These are phyloP conservation scores for Nitzschia sp. DNA, from an alignment of 108 stramenopile genomes.

Conservation along the genomic window DNA sequence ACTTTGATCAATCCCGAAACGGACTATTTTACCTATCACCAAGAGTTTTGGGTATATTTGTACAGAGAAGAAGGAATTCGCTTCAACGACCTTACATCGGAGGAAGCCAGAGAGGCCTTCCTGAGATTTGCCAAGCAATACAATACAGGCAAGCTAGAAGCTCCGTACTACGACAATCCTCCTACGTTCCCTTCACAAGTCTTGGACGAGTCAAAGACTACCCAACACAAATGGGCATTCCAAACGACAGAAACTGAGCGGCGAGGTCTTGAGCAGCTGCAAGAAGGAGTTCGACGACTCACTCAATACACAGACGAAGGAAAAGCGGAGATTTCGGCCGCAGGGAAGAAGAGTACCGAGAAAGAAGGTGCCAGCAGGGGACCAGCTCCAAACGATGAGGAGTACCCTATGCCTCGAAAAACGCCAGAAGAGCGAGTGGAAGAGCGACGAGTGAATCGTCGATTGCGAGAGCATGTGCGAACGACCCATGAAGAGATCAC, in stretches of 20 bases:
- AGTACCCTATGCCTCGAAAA: slow-evolving; percentile 7
- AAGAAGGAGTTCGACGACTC: slow-evolving; percentile 69
- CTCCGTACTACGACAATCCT: slow-evolving; percentile 50
- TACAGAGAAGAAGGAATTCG: slow-evolving; percentile 62
- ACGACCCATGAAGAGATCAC: slow-evolving; percentile 54
- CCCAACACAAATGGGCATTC: slow-evolving; percentile 77
- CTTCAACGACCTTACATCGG: slow-evolving; percentile 73
- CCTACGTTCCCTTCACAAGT: slow-evolving; percentile 52
- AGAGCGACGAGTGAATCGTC: slow-evolving; percentile 46
- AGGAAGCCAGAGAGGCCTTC: slow-evolving; percentile 65
- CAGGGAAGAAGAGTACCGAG: background rate
- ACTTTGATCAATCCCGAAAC: slow-evolving; percentile 57
- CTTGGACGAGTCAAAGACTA: slow-evolving; percentile 69
- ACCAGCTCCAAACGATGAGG: background rate
- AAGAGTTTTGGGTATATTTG: slow-evolving; percentile 75
- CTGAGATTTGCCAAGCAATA: slow-evolving; percentile 55
- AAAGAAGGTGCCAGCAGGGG: background rate
- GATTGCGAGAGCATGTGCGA: slow-evolving; percentile 41
- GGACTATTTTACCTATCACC: slow-evolving; percentile 77
- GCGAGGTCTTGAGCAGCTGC: slow-evolving; percentile 55
- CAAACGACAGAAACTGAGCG: slow-evolving; percentile 54
- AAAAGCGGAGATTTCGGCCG: background rate
- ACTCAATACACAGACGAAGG: slow-evolving; percentile 56
- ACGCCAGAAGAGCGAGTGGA: slow-evolving; percentile 28
- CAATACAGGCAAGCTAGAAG: slow-evolving; percentile 69